Evolutionary conservation across 1,284 basidiomycete species (phyloP).

Genomic region (Cronartium quercuum): DNA sequence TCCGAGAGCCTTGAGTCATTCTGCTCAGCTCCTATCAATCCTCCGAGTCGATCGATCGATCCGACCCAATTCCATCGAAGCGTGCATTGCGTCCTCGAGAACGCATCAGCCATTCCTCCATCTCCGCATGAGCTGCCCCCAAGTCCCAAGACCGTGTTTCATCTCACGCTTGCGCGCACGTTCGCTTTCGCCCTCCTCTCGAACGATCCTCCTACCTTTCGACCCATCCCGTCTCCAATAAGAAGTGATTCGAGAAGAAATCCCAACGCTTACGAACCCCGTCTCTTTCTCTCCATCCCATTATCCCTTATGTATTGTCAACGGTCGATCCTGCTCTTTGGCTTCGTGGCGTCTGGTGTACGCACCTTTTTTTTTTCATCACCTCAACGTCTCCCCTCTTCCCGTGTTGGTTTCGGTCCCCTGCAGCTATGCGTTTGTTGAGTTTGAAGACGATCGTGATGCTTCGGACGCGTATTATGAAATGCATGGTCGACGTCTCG

Average conservation of each 20-base stretch:
- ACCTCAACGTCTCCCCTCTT: too few relatives aligned
- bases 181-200: neutral
- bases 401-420: too few relatives aligned
- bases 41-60: neutral
- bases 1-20: neutral
- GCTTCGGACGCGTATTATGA: slow-evolving; percentile 38
- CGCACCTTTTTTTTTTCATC: neutral
- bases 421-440: slow-evolving; percentile 37
- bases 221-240: slow-evolving; percentile 12
- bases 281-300: slow-evolving; percentile 25
- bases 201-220: neutral
- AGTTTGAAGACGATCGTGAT: slow-evolving; percentile 36
- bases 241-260: slow-evolving; percentile 20
- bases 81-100: neutral
- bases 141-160: neutral
- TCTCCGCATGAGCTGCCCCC: neutral
- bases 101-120: neutral
- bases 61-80: neutral
- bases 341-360: neutral
- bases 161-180: slow-evolving; percentile 3
- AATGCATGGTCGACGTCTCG: slow-evolving; percentile 37
- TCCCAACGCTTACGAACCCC: slow-evolving; percentile 31
- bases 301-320: neutral
- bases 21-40: neutral
- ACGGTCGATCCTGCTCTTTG: neutral